A percentile compares a stretch with the other conserved stretches of the same genome.
phyloP scores from a whole-genome alignment of 441 rosid genomes.

The Croton laevigatus region DNA sequence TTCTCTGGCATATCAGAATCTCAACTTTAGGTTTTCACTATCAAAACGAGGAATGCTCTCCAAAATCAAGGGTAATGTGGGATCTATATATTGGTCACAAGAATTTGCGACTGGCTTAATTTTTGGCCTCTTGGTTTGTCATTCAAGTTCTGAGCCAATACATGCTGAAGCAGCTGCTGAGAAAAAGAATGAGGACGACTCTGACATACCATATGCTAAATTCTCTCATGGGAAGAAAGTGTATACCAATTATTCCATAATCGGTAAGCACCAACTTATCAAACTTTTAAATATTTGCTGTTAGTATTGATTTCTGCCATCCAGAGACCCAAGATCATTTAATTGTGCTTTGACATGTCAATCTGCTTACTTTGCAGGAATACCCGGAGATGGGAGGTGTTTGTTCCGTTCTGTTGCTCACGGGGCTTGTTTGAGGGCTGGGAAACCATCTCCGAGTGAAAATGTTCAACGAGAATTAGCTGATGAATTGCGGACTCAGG shows the following conservation, averaged over 20 bases:
- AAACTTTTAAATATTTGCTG: background rate
- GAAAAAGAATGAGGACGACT: constrained; percentile 31
- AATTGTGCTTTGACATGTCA: constrained; percentile 4
- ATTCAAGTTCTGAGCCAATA: constrained; percentile 53
- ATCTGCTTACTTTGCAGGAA: constrained; percentile 44
- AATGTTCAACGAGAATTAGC: constrained; percentile 65
- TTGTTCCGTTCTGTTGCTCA: constrained; percentile 91
- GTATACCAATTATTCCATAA: constrained; percentile 71
- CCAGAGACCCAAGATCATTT: background rate
- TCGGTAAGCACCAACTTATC: constrained; percentile 42
- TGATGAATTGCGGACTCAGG: constrained; percentile 66
- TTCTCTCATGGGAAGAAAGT: constrained; percentile 66
- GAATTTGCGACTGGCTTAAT: constrained; percentile 49
- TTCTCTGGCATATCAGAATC: constrained; percentile 41
- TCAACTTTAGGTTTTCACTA: constrained; percentile 39
- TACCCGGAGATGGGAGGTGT: constrained; percentile 96
- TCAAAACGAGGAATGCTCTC: constrained; percentile 38
- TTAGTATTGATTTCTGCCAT: background rate
- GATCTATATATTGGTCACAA: constrained; percentile 39
- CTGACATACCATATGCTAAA: constrained; percentile 32
- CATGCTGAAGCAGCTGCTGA: constrained; percentile 52
- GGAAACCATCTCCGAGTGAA: constrained; percentile 61
- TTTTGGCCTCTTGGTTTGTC: constrained; percentile 65
- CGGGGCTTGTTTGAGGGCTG: constrained; percentile 68
- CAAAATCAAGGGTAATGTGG: constrained; percentile 39